phyloP scores from a whole-genome alignment of 75 land plant species.

The Ceratopteris richardii region DNA sequence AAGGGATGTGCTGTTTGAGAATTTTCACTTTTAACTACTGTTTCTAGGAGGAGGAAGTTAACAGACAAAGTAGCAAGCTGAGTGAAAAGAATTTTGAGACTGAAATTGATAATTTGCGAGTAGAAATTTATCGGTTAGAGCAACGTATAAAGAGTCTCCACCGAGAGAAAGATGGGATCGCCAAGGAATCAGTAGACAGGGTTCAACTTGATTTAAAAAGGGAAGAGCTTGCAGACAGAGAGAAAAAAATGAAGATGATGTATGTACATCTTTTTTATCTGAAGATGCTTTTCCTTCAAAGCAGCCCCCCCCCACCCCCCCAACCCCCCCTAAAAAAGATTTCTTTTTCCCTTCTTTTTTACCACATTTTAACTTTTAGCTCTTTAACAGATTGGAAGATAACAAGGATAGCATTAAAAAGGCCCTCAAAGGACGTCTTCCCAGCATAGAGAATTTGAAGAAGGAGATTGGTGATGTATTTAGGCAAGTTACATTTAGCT shows the following conservation, averaged over 20 bases:
- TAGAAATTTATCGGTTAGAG: slow-evolving; percentile 41
- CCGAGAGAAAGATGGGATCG: slow-evolving; percentile 64
- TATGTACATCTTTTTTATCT: slow-evolving; percentile 11
- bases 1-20: no score
- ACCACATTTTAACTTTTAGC: neutral
- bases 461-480: slow-evolving; percentile 57
- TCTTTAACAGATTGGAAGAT: slow-evolving; percentile 62
- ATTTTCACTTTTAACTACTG: no score
- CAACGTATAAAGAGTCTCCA: slow-evolving; percentile 50
- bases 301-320: no score
- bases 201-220: slow-evolving; percentile 61
- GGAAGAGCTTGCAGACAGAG: slow-evolving; percentile 53
- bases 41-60: slow-evolving; percentile 57
- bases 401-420: slow-evolving; percentile 60
- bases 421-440: slow-evolving; percentile 68
- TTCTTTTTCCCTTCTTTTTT: no score
- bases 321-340: no score
- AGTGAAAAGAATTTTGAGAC: slow-evolving; percentile 53
- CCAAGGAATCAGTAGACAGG: slow-evolving; percentile 73
- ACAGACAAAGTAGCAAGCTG: slow-evolving; percentile 44
- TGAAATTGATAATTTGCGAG: slow-evolving; percentile 36
- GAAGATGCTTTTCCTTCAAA: neutral
- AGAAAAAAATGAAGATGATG: slow-evolving; percentile 58
- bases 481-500: slow-evolving; percentile 25
- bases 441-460: slow-evolving; percentile 61